These are phyloP conservation scores for Esteya vermicola DNA, from an alignment of 2,329 filamentous ascomycete genomes.

Conservation along the genomic window DNA sequence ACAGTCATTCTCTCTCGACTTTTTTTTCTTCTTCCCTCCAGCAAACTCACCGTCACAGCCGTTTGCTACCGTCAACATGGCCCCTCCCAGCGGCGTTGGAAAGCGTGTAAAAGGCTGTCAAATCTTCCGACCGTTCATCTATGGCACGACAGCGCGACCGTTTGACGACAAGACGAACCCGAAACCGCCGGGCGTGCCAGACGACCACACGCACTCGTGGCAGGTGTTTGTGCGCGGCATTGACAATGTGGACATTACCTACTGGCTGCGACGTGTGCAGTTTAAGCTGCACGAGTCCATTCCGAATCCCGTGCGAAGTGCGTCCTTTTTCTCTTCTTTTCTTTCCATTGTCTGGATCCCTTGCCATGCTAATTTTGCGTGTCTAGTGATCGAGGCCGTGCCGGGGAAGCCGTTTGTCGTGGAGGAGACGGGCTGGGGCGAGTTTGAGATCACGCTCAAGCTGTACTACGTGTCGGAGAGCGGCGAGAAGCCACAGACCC, in stretches of 20 bases:
- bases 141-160: conserved; percentile 65
- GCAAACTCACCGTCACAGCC: not conserved
- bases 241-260: conserved; percentile 79
- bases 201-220: conserved; percentile 95
- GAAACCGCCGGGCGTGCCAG: conserved; percentile 60
- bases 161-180: conserved; percentile 69
- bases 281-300: conserved; percentile 98
- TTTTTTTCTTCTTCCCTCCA: not conserved
- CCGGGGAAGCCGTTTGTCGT: conserved; percentile 62
- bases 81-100: conserved; percentile 40
- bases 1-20: too few species aligned
- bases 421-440: conserved; percentile 90
- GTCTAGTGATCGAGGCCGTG: conserved; percentile 54
- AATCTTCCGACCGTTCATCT: conserved; percentile 52
- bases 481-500: conserved; percentile 86
- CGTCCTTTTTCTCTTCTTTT: conserved; percentile 11
- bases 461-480: conserved; percentile 83
- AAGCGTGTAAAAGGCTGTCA: conserved; percentile 54
- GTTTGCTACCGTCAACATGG: conserved; percentile 26
- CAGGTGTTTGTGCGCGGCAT: conserved; percentile 84
- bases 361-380: not conserved
- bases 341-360: not conserved
- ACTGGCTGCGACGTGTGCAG: conserved; percentile 93
- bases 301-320: conserved; percentile 72
- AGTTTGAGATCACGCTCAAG: conserved; percentile 93